phyloP scores from a whole-genome alignment of 2,329 filamentous ascomycete species.

The Trichoderma semiorbis region DNA sequence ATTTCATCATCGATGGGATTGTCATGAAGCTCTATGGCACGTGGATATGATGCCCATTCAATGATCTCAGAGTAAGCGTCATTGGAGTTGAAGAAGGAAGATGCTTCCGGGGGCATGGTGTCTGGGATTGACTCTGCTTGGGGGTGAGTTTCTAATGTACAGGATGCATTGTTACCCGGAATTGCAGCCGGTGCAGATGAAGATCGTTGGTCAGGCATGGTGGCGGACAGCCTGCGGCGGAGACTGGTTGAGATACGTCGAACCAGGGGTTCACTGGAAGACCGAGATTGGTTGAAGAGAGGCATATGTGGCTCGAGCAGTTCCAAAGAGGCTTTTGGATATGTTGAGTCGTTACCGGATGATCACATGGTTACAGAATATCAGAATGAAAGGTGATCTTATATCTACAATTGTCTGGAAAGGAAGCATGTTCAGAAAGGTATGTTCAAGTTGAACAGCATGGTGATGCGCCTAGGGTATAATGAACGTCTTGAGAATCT shows the following conservation, averaged over 20 bases:
- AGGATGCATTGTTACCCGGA: background rate
- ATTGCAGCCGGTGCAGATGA: background rate
- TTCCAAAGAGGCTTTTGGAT: background rate
- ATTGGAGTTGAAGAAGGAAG: background rate
- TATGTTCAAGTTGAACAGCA: background rate
- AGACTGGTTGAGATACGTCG: background rate
- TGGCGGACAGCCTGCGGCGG: background rate
- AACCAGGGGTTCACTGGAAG: background rate
- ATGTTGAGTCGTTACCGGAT: no score
- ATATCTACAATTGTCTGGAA: background rate
- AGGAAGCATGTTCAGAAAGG: background rate
- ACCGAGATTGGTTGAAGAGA: background rate
- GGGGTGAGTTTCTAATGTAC: background rate
- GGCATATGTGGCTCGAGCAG: background rate
- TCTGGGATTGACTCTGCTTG: background rate
- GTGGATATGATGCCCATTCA: background rate
- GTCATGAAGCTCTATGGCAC: background rate
- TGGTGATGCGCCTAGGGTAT: background rate
- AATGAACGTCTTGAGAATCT: background rate
- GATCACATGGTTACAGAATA: background rate
- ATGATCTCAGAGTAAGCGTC: background rate
- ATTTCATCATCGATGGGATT: background rate
- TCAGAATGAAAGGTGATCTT: background rate
- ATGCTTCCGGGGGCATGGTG: background rate
- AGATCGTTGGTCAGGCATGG: background rate